These are phyloP conservation scores for Morella rubra DNA, from an alignment of 306 rosid genomes.

Conservation along the genomic window DNA sequence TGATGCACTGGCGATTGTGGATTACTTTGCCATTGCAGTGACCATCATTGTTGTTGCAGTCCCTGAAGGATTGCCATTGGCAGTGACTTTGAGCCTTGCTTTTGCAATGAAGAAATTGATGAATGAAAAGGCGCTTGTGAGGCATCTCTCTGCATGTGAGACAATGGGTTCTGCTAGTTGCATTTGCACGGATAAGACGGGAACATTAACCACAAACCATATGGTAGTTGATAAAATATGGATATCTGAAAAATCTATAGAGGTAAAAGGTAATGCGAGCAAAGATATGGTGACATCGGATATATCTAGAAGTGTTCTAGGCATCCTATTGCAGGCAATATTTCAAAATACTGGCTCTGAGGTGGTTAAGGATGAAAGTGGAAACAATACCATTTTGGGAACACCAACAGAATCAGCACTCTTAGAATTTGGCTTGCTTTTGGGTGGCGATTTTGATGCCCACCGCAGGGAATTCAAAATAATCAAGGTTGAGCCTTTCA, in stretches of 20 bases:
- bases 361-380: constrained; percentile 64
- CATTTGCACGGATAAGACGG: constrained; percentile 98
- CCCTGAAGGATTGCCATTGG: constrained; percentile 97
- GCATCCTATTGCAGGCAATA: constrained; percentile 64
- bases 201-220: constrained; percentile 87
- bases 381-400: constrained; percentile 64
- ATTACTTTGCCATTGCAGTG: constrained; percentile 89
- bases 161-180: constrained; percentile 97
- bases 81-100: constrained; percentile 97
- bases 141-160: constrained; percentile 96
- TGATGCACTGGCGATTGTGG: constrained; percentile 66
- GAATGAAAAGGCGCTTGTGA: constrained; percentile 85
- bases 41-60: constrained; percentile 94
- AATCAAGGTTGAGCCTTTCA: constrained; percentile 83
- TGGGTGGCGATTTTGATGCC: constrained; percentile 66
- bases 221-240: constrained; percentile 79
- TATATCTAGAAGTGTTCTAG: constrained; percentile 48
- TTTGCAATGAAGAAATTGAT: constrained; percentile 95
- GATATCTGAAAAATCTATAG: constrained; percentile 52
- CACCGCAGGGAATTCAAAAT: constrained; percentile 49
- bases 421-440: constrained; percentile 69
- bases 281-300: constrained; percentile 44
- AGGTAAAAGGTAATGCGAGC: constrained; percentile 49
- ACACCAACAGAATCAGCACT: constrained; percentile 93
- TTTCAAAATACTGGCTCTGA: constrained; percentile 82